Conservation (phyloP, 208 protist species). For the Leishmania guyanensis region DNA sequence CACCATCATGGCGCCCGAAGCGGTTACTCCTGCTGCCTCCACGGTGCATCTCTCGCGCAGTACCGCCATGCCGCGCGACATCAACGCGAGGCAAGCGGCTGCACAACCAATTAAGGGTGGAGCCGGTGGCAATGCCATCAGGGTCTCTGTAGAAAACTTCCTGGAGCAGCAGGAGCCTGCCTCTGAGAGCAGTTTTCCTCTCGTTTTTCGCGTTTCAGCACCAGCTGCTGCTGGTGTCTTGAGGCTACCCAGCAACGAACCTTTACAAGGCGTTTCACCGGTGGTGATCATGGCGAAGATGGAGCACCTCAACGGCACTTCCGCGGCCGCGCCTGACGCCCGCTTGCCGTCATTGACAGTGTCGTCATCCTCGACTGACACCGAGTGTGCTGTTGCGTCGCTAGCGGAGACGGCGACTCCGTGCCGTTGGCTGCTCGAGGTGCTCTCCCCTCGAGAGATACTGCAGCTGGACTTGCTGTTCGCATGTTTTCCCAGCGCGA, state of each 20-base stretch:
- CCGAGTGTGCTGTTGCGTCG: conserved; percentile 1
- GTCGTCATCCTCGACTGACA: neutral
- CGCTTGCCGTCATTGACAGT: neutral
- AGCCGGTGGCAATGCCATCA: conserved; percentile 9
- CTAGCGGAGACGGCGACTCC: conserved; percentile 7
- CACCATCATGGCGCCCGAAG: neutral
- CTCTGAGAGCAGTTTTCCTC: neutral
- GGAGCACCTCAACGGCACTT: conserved; percentile 61
- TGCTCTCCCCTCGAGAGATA: conserved; percentile 59
- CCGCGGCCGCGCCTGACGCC: neutral
- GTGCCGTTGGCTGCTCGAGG: conserved; percentile 43
- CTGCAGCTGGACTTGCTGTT: conserved; percentile 52
- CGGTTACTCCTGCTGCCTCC: neutral
- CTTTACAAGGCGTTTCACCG: neutral
- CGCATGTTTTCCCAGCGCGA: conserved; percentile 56
- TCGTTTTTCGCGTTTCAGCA: conserved; percentile 19
- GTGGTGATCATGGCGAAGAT: conserved; percentile 59
- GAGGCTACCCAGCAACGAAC: neutral
- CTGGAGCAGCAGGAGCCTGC: conserved; percentile 22
- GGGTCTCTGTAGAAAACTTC: conserved; percentile 1
- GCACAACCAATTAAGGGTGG: neutral
- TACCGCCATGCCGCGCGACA: neutral
- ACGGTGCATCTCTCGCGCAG: conserved; percentile 19
- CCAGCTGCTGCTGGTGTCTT: neutral
- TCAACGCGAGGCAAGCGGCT: conserved; percentile 14